Evolutionary conservation across 2,329 filamentous ascomycete genomes (phyloP).

Genomic region (Sporothrix luriei): DNA sequence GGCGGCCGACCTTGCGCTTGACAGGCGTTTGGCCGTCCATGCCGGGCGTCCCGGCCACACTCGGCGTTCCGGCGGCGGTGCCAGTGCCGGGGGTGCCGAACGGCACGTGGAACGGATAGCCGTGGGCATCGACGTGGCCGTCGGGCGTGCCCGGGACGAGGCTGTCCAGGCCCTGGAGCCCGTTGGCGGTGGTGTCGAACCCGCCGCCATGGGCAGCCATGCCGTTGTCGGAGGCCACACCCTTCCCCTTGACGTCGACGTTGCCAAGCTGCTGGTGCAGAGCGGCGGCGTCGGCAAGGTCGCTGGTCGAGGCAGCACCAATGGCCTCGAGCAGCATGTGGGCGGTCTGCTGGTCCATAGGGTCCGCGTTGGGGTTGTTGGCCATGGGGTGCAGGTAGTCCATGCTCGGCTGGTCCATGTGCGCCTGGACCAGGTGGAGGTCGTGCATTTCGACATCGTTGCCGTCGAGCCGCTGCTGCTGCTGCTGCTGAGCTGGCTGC

Average conservation of each 20-base stretch:
- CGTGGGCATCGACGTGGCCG: neutral
- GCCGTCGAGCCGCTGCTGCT: constrained; percentile 5
- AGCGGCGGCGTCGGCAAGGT: neutral
- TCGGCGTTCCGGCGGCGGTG: neutral
- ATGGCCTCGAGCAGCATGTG: constrained; percentile 12
- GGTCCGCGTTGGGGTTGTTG: neutral
- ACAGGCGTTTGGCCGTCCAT: constrained; percentile 52
- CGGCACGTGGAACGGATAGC: neutral
- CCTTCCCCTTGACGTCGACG: neutral
- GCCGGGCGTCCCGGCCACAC: constrained; percentile 37
- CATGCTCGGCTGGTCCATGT: neutral
- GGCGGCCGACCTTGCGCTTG: constrained; percentile 67
- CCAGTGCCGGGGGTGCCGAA: constrained; percentile 23
- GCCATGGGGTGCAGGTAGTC: neutral
- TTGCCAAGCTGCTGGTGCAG: constrained; percentile 17
- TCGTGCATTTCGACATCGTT: constrained; percentile 16
- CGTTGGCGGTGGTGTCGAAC: neutral
- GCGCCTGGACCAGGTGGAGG: constrained; percentile 5
- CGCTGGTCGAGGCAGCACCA: neutral
- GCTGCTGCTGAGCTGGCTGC: neutral
- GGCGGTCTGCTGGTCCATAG: neutral
- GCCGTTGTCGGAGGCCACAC: neutral
- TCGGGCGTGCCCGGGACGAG: constrained; percentile 11
- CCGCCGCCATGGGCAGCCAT: neutral
- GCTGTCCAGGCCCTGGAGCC: neutral